Base-by-base conservation (phyloP, 2,329 filamentous ascomycete species). In the Fusarium decemcellulare region DNA sequence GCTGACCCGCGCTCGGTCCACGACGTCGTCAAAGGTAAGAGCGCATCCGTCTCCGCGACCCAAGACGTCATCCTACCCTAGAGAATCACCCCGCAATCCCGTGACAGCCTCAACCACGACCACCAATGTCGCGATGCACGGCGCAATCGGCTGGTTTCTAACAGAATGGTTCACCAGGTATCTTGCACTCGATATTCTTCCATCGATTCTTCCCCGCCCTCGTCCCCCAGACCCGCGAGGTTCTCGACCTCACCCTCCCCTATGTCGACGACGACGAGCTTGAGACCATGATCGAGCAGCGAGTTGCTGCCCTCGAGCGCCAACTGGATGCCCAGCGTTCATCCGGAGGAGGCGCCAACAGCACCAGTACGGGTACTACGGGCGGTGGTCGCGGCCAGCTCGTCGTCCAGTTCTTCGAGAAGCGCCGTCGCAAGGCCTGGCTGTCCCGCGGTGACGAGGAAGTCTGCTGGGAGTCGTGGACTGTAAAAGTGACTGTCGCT, bases 151-250 rank as follows among this genome's bases (percentile, higher is more conserved):
- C 43, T 4, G n/a, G 27, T 11, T 8, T 11, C 39, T 52, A 18
- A 54, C 16, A n/a, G 8, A 3, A 18, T 34, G 37, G 12, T 11
- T 12, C 29, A 3, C 23, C 55, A 97, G 95, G 93, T 69, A 93
- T 98, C 79, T 88, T 98, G 52, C 95, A 98, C 81, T 97, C 95
- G 53, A 98, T 98, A 80, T 99, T 98, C 89, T 98, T 98, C 87
- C 95, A 98, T 84, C 92, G 96, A 77, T 97, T 95, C 88, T 98
- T 98, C 85, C 94, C 94, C 61, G 91, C 93, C 62, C 88, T 98
- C 73, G 85, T 89, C 43, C 95, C 96, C 7, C 88, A 90, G 68
- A 94, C 93, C 68, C 91, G 94, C 82, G 95, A 98, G 77, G 90
- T 98, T 68, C 91, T 98, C 71, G 95, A 97, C 81, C 88, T 97